phyloP scores from a whole-genome alignment of 495 filamentous ascomycete genomes.

The Daldinia childiae region DNA sequence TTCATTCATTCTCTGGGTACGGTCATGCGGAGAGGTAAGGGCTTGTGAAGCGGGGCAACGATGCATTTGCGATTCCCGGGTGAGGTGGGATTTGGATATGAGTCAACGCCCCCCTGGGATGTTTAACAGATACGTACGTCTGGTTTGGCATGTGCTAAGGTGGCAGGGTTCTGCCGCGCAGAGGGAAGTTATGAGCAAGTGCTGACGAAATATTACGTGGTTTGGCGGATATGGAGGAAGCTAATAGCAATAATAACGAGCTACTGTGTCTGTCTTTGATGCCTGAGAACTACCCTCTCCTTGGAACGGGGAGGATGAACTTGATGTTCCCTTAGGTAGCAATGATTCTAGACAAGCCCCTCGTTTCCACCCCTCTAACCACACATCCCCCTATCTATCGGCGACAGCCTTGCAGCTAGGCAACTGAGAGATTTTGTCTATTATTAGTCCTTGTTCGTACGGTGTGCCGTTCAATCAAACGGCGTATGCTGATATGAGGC shows the following conservation, averaged over 20 bases:
- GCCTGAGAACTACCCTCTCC: slow-evolving; percentile 19
- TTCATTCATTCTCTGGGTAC: slow-evolving; percentile 10
- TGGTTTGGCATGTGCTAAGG: slow-evolving; percentile 38
- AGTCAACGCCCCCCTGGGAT: slow-evolving; percentile 33
- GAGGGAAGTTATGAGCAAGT: slow-evolving; percentile 37
- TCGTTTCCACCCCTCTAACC: slow-evolving; percentile 16
- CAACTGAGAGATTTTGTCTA: slow-evolving; percentile 30
- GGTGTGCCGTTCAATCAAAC: slow-evolving; percentile 26
- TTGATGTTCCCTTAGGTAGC: slow-evolving; percentile 30
- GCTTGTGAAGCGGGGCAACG: slow-evolving; percentile 37
- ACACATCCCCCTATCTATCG: slow-evolving; percentile 34
- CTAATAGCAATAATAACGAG: slow-evolving; percentile 31
- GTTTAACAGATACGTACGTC: slow-evolving; percentile 16
- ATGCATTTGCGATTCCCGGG: slow-evolving; percentile 36
- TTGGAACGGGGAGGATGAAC: slow-evolving; percentile 14
- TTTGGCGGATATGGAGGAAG: slow-evolving; percentile 27
- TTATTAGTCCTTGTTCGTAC: slow-evolving; percentile 29
- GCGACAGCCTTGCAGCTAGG: slow-evolving; percentile 35
- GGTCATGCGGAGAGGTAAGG: slow-evolving; percentile 35
- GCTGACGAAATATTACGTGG: slow-evolving; percentile 47
- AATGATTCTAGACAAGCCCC: slow-evolving; percentile 26
- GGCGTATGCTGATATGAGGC: slow-evolving; percentile 29
- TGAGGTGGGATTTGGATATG: slow-evolving; percentile 42
- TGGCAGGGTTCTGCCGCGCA: slow-evolving; percentile 30
- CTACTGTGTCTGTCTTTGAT: slow-evolving; percentile 29